phyloP scores from a whole-genome alignment of 306 rosid species.

The Corylus avellana region DNA sequence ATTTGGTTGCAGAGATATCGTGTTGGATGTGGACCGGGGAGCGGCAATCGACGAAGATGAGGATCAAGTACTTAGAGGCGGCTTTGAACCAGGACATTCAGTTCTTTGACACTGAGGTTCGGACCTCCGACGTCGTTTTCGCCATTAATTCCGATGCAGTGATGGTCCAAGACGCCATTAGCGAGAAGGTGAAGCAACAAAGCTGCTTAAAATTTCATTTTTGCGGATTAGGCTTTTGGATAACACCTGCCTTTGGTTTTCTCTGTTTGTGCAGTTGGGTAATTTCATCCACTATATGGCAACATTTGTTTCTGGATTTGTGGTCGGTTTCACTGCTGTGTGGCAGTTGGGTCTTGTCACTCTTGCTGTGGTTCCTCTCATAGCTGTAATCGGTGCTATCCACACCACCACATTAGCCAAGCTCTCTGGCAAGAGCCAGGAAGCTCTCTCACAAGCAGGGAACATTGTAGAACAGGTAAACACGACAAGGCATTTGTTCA shows the following conservation, averaged over 20 bases:
- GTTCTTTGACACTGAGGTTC: constrained; percentile 86
- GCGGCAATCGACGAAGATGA: constrained; percentile 92
- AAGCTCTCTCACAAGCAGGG: constrained; percentile 90
- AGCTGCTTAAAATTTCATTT: not conserved
- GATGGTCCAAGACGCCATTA: constrained; percentile 96
- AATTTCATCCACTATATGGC: constrained; percentile 98
- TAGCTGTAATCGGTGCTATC: constrained; percentile 88
- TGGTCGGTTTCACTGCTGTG: constrained; percentile 94
- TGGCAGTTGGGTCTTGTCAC: constrained; percentile 98
- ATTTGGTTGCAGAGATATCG: constrained; percentile 73
- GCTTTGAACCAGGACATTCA: constrained; percentile 90
- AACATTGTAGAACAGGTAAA: constrained; percentile 90
- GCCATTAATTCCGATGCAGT: constrained; percentile 94
- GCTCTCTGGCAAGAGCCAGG: constrained; percentile 86
- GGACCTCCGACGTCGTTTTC: constrained; percentile 90
- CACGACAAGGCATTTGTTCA: not conserved
- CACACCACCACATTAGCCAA: constrained; percentile 80
- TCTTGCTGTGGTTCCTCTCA: constrained; percentile 91
- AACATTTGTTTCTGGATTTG: constrained; percentile 92
- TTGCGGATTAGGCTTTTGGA: constrained; percentile 6
- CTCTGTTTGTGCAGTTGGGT: constrained; percentile 73
- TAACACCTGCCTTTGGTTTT: constrained; percentile 14
- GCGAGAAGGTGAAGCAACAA: constrained; percentile 77
- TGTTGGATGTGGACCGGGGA: constrained; percentile 99
- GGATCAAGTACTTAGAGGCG: constrained; percentile 88